Conservation (phyloP, 1,139 yeast species). For the Hyphopichia wangnamkhiaoensis region DNA sequence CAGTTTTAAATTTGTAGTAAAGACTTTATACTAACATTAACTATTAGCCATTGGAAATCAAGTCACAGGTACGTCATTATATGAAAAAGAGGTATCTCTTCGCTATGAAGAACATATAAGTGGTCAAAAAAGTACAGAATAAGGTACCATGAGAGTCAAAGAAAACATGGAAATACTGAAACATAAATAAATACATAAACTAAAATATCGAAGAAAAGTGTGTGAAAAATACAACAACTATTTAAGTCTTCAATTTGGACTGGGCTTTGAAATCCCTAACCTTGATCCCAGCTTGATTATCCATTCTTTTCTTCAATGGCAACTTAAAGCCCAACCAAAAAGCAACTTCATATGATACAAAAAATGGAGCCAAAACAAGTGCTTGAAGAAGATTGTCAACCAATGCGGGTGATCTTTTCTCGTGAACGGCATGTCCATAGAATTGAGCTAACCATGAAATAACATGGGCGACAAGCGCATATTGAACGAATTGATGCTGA, state of each 20-base stretch:
- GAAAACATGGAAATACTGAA: not conserved
- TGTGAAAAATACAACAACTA: not conserved
- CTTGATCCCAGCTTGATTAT: slow-evolving; percentile 47
- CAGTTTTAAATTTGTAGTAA: not conserved
- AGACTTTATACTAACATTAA: slow-evolving; percentile 9
- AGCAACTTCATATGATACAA: slow-evolving; percentile 77
- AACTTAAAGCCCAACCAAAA: slow-evolving; percentile 63
- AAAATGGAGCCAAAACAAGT: slow-evolving; percentile 85
- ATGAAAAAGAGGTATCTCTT: slow-evolving; percentile 56
- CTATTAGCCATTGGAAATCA: slow-evolving; percentile 74
- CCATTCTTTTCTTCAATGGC: slow-evolving; percentile 57
- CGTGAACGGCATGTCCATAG: slow-evolving; percentile 83
- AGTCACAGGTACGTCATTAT: slow-evolving; percentile 57
- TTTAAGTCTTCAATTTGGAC: slow-evolving; percentile 9
- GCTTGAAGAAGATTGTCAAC: slow-evolving; percentile 83
- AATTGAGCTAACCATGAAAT: slow-evolving; percentile 83
- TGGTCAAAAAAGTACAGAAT: slow-evolving; percentile 2
- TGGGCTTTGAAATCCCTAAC: slow-evolving; percentile 25
- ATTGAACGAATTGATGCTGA: slow-evolving; percentile 22
- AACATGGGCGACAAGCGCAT: slow-evolving; percentile 45
- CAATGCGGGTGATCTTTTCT: slow-evolving; percentile 83
- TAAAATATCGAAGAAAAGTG: not conserved
- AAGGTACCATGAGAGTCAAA: not conserved
- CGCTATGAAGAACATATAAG: slow-evolving; percentile 29
- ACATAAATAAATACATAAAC: slow-evolving; percentile 2